A percentile compares a stretch with the other conserved stretches of the same genome.
Evolutionary conservation across 768 basidiomycete genomes (phyloP).

Genomic region (Boletus rubescentipes): DNA sequence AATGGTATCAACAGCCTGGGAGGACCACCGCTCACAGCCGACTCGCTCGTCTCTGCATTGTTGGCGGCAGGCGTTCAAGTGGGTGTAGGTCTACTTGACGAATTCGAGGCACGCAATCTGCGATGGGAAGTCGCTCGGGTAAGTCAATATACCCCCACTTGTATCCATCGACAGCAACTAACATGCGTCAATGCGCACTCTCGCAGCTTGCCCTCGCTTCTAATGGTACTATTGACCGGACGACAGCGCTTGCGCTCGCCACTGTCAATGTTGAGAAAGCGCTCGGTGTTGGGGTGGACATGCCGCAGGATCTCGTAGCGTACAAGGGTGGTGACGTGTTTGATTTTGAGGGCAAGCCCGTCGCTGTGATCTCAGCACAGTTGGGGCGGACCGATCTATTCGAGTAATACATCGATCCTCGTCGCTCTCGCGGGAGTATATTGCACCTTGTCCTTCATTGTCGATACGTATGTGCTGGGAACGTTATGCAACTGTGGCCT

Average conservation of each 20-base stretch:
- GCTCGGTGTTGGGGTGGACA: constrained; percentile 33
- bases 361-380: constrained; percentile 36
- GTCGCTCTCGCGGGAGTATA: too few relatives aligned
- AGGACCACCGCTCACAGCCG: constrained; percentile 64
- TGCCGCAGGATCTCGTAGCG: constrained; percentile 39
- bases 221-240: constrained; percentile 35
- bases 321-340: constrained; percentile 37
- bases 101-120: constrained; percentile 31
- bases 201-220: constrained; percentile 40
- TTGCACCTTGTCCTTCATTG: neutral
- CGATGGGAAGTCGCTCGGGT: constrained; percentile 43
- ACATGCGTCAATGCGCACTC: neutral
- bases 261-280: constrained; percentile 44
- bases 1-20: constrained; percentile 45
- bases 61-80: constrained; percentile 62
- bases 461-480: neutral
- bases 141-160: constrained; percentile 1
- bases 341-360: constrained; percentile 39
- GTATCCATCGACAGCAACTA: too few relatives aligned
- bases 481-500: too few relatives aligned
- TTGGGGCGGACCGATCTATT: constrained; percentile 22
- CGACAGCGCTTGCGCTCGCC: constrained; percentile 37
- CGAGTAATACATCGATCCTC: constrained; percentile 1
- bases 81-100: constrained; percentile 48
- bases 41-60: constrained; percentile 55